Evolutionary conservation across 495 filamentous ascomycete genomes (phyloP).

Genomic region (Glutinoglossum americanum): DNA sequence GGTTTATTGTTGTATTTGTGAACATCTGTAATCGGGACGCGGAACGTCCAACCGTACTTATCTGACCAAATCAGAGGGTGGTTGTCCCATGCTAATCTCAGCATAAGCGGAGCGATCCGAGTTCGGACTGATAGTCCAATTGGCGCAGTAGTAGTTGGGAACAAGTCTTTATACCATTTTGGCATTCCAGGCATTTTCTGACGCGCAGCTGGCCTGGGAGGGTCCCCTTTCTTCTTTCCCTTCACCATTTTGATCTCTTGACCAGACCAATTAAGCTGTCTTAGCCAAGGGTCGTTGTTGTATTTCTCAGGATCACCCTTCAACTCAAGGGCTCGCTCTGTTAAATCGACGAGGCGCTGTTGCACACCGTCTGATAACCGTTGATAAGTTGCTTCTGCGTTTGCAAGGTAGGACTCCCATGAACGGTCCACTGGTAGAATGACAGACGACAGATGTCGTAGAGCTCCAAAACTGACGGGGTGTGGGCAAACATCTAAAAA

Average conservation of each 20-base stretch:
- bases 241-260: slow-evolving; percentile 83
- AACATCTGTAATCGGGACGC: slow-evolving; percentile 41
- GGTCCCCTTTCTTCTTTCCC: slow-evolving; percentile 65
- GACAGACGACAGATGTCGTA: slow-evolving; percentile 77
- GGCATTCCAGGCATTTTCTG: slow-evolving; percentile 94
- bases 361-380: slow-evolving; percentile 53
- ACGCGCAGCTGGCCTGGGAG: slow-evolving; percentile 50
- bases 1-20: slow-evolving; percentile 45
- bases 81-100: slow-evolving; percentile 74
- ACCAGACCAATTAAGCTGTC: slow-evolving; percentile 86
- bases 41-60: slow-evolving; percentile 79
- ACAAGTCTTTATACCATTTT: slow-evolving; percentile 87
- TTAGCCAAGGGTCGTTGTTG: slow-evolving; percentile 66
- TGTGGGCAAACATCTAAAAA: slow-evolving; percentile 83
- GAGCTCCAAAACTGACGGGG: slow-evolving; percentile 87
- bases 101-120: slow-evolving; percentile 65
- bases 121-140: slow-evolving; percentile 75
- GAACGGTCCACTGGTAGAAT: slow-evolving; percentile 75
- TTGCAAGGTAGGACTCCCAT: slow-evolving; percentile 66
- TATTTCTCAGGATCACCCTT: slow-evolving; percentile 48
- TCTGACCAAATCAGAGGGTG: slow-evolving; percentile 84
- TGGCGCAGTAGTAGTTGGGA: slow-evolving; percentile 33
- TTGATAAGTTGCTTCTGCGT: slow-evolving; percentile 68
- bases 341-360: slow-evolving; percentile 45
- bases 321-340: slow-evolving; percentile 49